Evolutionary conservation across 345 rosid species (phyloP), one percentile per base, ranked within the genome.

Genomic region (Pugionium cornutum): DNA sequence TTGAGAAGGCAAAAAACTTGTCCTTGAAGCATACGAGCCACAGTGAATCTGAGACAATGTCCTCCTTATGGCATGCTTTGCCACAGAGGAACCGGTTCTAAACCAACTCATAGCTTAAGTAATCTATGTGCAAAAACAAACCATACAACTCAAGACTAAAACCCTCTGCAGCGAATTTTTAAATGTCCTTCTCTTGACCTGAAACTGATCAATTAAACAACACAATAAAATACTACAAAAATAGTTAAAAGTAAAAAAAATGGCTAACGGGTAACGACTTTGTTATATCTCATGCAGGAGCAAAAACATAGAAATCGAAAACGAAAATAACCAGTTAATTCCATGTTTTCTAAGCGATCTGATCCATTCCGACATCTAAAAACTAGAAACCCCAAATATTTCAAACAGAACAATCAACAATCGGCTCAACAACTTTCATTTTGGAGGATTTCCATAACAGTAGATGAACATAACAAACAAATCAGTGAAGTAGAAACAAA

Each of bases 51-150:
- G 90, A 58, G 84, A 72, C 41, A 89, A 51, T 46, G 86, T 78
- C 76, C 84, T 89, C 70, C 77, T 75, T 45, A 89, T 79, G 50
- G 92, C 87, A 76, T 74, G 84, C 75, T 74, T 84, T 53, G 88
- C 85, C 45, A 86, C 45, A 58, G 78, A 65, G 41, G 90, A 79
- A 53, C 89, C 78, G 53, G 69, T 84, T 80, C 92, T 80, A 74
- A 89, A 81, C 96, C 88, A 84, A 53, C 72, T 75, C 96, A 89
- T 89, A 31, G 58, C 73, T 73, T 59, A 37, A 47, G 10, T 7
- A 9, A 45, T 40, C 49, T 68, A 51, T 59, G 2, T 18, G n/a
- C 10, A 44, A 26, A 31, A 42, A 51, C 47, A 34, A 69, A 34
- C 35, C 61, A 51, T 43, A 60, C 53, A 61, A 47, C 7, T 25